Evolutionary conservation across 164 flowering plant genomes (phyloP), one percentile per base, ranked within the genome.

Genomic region (Piper betle): DNA sequence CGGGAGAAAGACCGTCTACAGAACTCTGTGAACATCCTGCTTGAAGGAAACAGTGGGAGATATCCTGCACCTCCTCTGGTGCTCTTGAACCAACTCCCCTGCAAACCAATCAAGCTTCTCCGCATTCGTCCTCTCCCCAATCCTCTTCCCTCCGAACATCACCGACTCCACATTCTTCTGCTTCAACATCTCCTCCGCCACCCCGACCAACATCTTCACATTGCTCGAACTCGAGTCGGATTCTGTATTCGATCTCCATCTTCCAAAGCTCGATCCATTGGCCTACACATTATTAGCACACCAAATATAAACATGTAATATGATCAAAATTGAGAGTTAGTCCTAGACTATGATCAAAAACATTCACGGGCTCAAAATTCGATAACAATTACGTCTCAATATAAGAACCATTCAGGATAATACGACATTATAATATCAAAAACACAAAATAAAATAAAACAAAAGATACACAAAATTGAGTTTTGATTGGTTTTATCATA

Each of bases 11-110:
- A n/a, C n/a, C n/a, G n/a, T 53, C 46, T 63, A 72, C 33, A 57
- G 25, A 52, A 65, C 42, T 57, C 73, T 83, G 13, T 77, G 72
- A 37, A 79, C 59, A 52, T 83, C 82, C 77, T 86, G 98, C 75
- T 93, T 93, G 83, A 93, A 83, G 46, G 88, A 96, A 69, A 93
- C 97, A 67, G 98, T 93, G 76, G 98, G 98, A 73, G 96, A 88
- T 58, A 90, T 84, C 68, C 98, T 73, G 80, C 86, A 82, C 83
- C 98, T 84, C 83, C 92, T 86, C 78, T 86, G 87, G 72, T 90
- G 98, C 76, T 93, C 98, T 52, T 70, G 66, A 60, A 92, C 89
- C 48, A 90, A 85, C 67, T 93, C 88, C 39, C 83, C 87, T 0
- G 96, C 96, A 57, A 93, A 83, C 97, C 96, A 90, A 52, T 93